Percentiles rank a stretch among this genome's conserved stretches.
Conservation (phyloP, 2,329 filamentous ascomycete species). For the Coniochaeta hoffmannii region DNA sequence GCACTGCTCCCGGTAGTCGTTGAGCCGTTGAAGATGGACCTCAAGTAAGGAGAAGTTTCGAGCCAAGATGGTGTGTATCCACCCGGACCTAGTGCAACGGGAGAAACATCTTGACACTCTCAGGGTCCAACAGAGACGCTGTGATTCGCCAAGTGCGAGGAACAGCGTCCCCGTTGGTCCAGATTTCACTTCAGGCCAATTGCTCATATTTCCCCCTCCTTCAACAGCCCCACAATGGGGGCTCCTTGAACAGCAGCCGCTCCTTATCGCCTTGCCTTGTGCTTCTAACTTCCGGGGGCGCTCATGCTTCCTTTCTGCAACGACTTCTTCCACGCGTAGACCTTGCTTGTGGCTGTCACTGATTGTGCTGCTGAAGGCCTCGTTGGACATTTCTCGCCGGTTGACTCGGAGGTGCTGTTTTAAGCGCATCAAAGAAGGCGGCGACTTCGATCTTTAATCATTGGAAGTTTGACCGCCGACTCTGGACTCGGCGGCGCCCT, state of each 20-base stretch:
- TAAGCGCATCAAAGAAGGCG: not conserved
- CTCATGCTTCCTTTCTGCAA: not conserved
- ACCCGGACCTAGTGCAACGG: not conserved
- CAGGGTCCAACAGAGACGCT: not conserved
- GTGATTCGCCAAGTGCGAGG: not conserved
- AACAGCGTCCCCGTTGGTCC: not conserved
- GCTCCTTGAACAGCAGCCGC: slow-evolving; percentile 1
- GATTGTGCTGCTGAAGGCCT: not conserved
- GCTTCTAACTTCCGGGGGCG: not conserved
- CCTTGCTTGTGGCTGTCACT: not conserved
- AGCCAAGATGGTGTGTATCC: not conserved
- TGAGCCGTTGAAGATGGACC: not conserved
- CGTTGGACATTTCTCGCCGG: not conserved
- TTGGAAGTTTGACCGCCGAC: not conserved
- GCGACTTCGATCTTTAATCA: not conserved
- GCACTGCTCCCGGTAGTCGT: not conserved
- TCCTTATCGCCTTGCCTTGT: not conserved
- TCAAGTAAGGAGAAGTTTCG: not conserved
- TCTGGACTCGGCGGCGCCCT: not conserved
- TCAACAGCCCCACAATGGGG: not conserved
- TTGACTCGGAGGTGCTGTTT: not conserved
- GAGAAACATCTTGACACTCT: not conserved
- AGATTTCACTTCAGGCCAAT: not conserved
- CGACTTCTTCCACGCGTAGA: not conserved
- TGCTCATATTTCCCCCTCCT: not conserved